Conservation (phyloP, 306 rosid genomes). For the Trifolium fragiferum region DNA sequence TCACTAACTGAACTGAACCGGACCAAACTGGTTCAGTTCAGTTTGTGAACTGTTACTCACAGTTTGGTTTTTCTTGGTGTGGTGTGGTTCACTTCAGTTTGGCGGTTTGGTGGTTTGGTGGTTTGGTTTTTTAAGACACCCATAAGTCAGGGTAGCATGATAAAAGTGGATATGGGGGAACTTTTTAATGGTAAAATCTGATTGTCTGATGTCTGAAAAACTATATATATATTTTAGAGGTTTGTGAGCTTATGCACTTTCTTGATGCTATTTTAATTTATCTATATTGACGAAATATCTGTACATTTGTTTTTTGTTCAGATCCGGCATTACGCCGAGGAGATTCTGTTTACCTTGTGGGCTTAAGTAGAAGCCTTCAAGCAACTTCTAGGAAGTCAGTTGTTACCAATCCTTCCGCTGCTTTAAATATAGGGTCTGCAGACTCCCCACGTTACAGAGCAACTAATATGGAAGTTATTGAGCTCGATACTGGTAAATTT, state of each 20-base stretch:
- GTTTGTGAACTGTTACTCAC: too few relatives aligned
- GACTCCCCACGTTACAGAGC: constrained; percentile 94
- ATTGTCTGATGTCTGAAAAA: neutral
- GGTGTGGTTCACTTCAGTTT: too few relatives aligned
- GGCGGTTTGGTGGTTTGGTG: too few relatives aligned
- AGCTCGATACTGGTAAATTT: constrained; percentile 90
- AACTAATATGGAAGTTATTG: constrained; percentile 97
- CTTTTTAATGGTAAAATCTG: constrained; percentile 28
- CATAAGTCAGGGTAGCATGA: constrained; percentile 5
- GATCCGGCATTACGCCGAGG: constrained; percentile 88
- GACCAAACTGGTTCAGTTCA: too few relatives aligned
- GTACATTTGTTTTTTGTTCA: constrained; percentile 48
- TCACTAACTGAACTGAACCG: too few relatives aligned
- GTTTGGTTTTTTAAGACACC: too few relatives aligned
- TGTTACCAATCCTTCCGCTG: constrained; percentile 94
- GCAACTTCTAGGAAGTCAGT: constrained; percentile 97
- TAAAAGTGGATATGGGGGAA: constrained; percentile 9
- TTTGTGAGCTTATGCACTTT: constrained; percentile 33
- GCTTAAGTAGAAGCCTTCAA: constrained; percentile 97
- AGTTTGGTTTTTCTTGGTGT: too few relatives aligned
- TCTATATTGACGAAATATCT: constrained; percentile 8
- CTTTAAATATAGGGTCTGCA: constrained; percentile 88
- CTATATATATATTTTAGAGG: neutral
- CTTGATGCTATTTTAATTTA: constrained; percentile 9
- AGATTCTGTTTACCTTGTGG: constrained; percentile 92